Evolutionary conservation across 352 stramenopile genomes (phyloP).

Genomic region (Phytophthora nicotianae): DNA sequence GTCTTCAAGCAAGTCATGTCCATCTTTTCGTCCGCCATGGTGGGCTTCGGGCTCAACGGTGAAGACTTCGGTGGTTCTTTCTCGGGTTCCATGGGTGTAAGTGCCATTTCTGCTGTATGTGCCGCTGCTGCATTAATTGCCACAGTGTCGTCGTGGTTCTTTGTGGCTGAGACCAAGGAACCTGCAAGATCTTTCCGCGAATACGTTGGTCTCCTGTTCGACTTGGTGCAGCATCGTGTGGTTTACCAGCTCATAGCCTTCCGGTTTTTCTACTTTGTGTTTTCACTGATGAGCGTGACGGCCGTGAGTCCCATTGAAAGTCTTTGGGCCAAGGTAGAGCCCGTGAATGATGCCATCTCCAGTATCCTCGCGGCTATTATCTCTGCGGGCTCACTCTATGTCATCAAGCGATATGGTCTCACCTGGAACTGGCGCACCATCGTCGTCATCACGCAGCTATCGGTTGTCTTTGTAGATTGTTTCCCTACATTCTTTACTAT

Average conservation of each 20-base stretch:
- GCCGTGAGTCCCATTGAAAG: slow-evolving; percentile 37
- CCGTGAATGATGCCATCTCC: slow-evolving; percentile 43
- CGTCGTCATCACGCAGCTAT: slow-evolving; percentile 44
- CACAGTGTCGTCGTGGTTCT: slow-evolving; percentile 45
- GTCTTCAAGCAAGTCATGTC: slow-evolving; percentile 43
- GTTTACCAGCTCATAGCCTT: slow-evolving; percentile 55
- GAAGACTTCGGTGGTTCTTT: slow-evolving; percentile 55
- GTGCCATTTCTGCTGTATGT: slow-evolving; percentile 43
- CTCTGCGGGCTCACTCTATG: slow-evolving; percentile 32
- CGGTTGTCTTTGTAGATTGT: slow-evolving; percentile 42
- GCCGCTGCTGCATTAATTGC: slow-evolving; percentile 31
- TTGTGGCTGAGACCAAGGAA: slow-evolving; percentile 42
- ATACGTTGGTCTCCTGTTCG: slow-evolving; percentile 37
- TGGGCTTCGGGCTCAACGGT: slow-evolving; percentile 59
- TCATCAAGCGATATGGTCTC: slow-evolving; percentile 42
- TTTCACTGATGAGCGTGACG: slow-evolving; percentile 41
- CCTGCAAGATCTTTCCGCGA: slow-evolving; percentile 18
- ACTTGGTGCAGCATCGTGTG: slow-evolving; percentile 51
- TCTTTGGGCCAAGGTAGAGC: slow-evolving; percentile 49
- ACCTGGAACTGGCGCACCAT: slow-evolving; percentile 53
- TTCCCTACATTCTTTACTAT: slow-evolving; percentile 56
- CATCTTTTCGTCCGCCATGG: slow-evolving; percentile 53
- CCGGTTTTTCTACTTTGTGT: slow-evolving; percentile 51
- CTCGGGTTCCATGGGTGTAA: slow-evolving; percentile 50
- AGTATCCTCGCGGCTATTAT: slow-evolving; percentile 40